phyloP scores from a whole-genome alignment of 2,329 filamentous ascomycete genomes.

The Zymoseptoria crescenta region DNA sequence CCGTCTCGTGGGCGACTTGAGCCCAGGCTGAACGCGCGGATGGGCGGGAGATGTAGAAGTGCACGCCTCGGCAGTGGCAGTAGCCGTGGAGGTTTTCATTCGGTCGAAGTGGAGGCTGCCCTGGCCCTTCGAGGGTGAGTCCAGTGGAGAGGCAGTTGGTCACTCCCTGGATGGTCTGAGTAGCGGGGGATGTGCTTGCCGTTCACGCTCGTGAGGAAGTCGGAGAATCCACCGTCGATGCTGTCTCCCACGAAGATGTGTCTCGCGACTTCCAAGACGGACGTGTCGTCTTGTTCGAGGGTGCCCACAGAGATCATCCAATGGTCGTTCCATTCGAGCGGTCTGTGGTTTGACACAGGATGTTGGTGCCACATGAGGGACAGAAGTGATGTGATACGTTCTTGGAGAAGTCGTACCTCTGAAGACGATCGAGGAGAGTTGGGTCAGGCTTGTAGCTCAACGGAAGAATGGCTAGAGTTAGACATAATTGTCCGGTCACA shows the following conservation, averaged over 20 bases:
- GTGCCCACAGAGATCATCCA: conserved; percentile 24
- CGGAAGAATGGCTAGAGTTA: conserved; percentile 36
- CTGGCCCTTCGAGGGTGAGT: conserved; percentile 5
- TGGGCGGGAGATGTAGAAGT: conserved; percentile 52
- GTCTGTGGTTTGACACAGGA: conserved; percentile 12
- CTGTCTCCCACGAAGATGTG: conserved; percentile 30
- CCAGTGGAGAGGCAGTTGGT: conserved; percentile 19
- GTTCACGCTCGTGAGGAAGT: conserved; percentile 23
- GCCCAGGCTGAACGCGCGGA: conserved; percentile 38
- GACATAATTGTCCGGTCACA: conserved; percentile 39
- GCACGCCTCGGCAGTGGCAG: conserved; percentile 50
- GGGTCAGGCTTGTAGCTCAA: conserved; percentile 22
- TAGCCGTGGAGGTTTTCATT: conserved; percentile 33
- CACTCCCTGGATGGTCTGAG: conserved; percentile 8
- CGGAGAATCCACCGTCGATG: conserved; percentile 30
- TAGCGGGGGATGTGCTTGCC: conserved; percentile 23
- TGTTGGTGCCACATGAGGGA: conserved; percentile 41
- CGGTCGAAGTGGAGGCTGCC: neutral
- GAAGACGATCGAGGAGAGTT: conserved; percentile 30
- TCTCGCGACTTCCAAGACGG: conserved; percentile 18
- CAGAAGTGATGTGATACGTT: conserved; percentile 42
- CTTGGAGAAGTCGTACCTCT: conserved; percentile 38
- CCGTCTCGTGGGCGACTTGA: conserved; percentile 33
- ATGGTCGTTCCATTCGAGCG: conserved; percentile 14
- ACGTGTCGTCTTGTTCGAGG: conserved; percentile 22